Conservation (phyloP, 2,329 filamentous ascomycete genomes). For the Oidium heveae region DNA sequence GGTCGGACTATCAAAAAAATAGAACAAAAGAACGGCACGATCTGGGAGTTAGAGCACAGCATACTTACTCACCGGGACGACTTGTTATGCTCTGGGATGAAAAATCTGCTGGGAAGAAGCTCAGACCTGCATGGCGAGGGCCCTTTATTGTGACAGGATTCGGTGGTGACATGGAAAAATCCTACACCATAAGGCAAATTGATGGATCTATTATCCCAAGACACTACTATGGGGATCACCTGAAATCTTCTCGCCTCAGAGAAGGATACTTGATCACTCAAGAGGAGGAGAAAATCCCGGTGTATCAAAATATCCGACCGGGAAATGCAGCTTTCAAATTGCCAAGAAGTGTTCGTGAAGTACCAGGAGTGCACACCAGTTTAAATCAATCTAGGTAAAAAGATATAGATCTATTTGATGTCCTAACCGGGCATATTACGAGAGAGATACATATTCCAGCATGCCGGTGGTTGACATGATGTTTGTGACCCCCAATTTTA, state of each 20-base stretch:
- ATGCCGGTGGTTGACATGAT: no score
- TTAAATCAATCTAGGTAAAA: background rate
- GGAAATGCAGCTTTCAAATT: no score
- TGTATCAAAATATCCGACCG: conserved; percentile 1
- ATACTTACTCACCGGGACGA: background rate
- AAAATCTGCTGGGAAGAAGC: background rate
- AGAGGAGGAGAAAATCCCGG: background rate
- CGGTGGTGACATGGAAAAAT: no score
- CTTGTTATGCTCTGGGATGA: no score
- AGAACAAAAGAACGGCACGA: background rate
- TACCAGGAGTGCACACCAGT: background rate
- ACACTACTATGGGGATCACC: background rate
- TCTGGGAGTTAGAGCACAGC: background rate
- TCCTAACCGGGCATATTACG: no score
- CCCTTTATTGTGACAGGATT: background rate
- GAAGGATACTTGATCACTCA: conserved; percentile 1
- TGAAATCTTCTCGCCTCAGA: background rate
- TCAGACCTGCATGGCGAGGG: background rate
- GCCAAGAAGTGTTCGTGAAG: background rate
- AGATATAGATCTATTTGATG: background rate
- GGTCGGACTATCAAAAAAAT: background rate
- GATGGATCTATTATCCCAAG: background rate
- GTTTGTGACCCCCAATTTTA: no score
- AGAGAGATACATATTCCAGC: no score
- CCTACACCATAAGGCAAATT: background rate